Evolutionary conservation across 345 rosid genomes (phyloP), one percentile per base, ranked within the genome.

Genomic region (Murraya koenigii): DNA sequence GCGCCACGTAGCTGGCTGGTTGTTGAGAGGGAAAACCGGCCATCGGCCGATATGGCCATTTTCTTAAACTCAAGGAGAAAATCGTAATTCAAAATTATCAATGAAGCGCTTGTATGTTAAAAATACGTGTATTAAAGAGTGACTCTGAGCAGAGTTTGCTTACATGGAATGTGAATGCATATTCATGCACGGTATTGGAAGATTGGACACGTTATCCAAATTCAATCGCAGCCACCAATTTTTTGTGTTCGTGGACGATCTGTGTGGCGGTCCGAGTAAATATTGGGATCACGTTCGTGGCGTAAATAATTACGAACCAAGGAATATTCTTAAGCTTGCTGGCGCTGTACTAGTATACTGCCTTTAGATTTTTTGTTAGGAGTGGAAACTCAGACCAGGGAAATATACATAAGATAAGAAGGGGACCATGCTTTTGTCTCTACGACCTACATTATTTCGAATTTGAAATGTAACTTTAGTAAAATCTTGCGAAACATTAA

Each of bases 141-240:
- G 62, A 74, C 80, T 76, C 41, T 55, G 36, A 70, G 0, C n/a
- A 61, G 62, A 5, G 7, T 64, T 36, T 70, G 85, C 85, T 77
- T 78, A 78, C 76, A 11, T 84, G 87, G 79, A 77, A 8, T 13
- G 52, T n/a, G 56, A 52, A 17, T 17, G 56, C 49, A 44, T 3
- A 56, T 84, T 77, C 84, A 56, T 80, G 82, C 84, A 81, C 72
- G 87, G 78, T 47, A 79, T 75, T 80, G 89, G 86, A 72, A 75
- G 86, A 75, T 75, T 64, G 75, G 89, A 86, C 87, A 86, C 89
- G 93, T 87, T 91, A 93, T 94, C 98, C 89, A 78, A 71, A 86
- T 19, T 78, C 85, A 87, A 86, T 81, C 69, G 84, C 89, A 78
- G 81, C 90, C 97, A 89, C 97, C 88, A 90, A 75, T 88, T 89